Evolutionary conservation across 148 eudicot species (phyloP).

Genomic region (Hydrangea macrophylla): DNA sequence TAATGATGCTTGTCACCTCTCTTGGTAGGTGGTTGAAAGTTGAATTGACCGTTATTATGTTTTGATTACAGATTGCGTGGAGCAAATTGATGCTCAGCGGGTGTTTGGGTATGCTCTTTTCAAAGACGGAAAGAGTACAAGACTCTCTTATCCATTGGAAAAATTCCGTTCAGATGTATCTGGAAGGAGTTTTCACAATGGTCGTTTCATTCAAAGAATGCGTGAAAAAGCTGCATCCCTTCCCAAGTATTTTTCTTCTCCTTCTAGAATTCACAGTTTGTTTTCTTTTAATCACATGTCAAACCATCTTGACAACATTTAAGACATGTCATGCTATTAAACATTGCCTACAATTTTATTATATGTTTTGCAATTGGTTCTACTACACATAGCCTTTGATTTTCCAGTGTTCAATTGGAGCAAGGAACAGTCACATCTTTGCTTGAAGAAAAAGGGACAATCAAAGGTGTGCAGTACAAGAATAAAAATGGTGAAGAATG

Average conservation of each 20-base stretch:
- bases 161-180: conserved; percentile 24
- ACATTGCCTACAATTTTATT: background rate
- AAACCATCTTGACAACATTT: background rate
- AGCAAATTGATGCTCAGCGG: conserved; percentile 27
- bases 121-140: conserved; percentile 28
- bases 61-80: conserved; percentile 37
- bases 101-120: conserved; percentile 33
- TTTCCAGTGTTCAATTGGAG: conserved; percentile 52
- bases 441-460: conserved; percentile 13
- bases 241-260: conserved; percentile 17
- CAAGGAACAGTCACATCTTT: conserved; percentile 40
- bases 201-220: conserved; percentile 29
- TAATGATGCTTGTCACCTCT: background rate
- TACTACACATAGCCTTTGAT: background rate
- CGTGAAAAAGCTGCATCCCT: conserved; percentile 24
- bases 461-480: conserved; percentile 22
- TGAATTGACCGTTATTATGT: background rate
- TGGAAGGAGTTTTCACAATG: conserved; percentile 32
- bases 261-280: background rate
- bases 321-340: background rate
- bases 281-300: background rate
- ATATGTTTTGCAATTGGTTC: background rate
- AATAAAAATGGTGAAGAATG: conserved; percentile 15
- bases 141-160: conserved; percentile 27
- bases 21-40: background rate